Evolutionary conservation across 495 filamentous ascomycete genomes (phyloP), one percentile per base, ranked within the genome.

Genomic region (Aspergillus asperescens): DNA sequence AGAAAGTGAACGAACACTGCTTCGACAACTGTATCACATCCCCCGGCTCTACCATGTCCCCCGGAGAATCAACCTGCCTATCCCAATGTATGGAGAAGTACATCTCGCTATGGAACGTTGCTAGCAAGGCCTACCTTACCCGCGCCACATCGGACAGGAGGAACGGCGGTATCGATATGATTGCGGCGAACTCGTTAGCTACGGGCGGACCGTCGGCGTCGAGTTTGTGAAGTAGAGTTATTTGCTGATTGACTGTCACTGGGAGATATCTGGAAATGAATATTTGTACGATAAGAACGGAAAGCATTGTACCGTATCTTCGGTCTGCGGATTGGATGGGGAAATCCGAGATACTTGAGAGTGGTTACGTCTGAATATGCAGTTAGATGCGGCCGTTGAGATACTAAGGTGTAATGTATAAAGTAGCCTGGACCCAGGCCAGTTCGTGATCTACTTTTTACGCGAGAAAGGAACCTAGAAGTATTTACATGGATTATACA

Each of bases 1-100:
- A 97, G 93, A 95, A 90, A 86, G 78, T 97, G 69, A 95, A 96
- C 78, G 84, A 92, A 66, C 84, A 94, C 77, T 98, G 93, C 81
- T 97, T 95, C 81, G 82, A 92, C 29, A 85, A 85, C 65, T 98
- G 93, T 74, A 76, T 98, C 34, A 84, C 91, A 23, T 84, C 90
- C 60, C 93, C 93, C 47, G 86, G 89, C 48, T 69, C 77, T 44
- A 87, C 85, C 34, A 71, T 97, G 41, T 89, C 88, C 29, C 68
- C 75, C 47, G 77, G 75, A 61, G 82, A 90, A 72, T 81, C 85
- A 68, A 75, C 79, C 38, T 98, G 93, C 78, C 78, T 92, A 52
- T 86, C 85, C 6, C 72, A 77, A 54, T 98, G 93, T 76, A 93
- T 96, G 87, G 89, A 96, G 66, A 98, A 98, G 74, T 98, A 98